These are phyloP conservation scores for Paraurostyla sp. DNA, from an alignment of 73 alveolate genomes.

Conservation along the genomic window DNA sequence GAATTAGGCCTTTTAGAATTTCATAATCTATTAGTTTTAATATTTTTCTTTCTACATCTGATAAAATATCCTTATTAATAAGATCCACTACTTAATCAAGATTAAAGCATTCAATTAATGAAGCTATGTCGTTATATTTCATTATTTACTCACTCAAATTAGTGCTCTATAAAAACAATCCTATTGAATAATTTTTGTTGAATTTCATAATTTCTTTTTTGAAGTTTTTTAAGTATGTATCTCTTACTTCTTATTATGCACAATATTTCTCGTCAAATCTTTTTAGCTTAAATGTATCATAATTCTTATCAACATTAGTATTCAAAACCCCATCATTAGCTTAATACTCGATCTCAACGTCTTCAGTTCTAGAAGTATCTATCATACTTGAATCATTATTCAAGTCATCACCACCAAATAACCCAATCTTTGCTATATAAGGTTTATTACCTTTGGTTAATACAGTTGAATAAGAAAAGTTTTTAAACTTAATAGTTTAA, in stretches of 20 bases:
- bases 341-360: not conserved
- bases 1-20: not conserved
- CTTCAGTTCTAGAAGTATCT: slow-evolving; percentile 38
- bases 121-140: not conserved
- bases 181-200: not conserved
- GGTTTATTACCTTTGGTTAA: slow-evolving; percentile 30
- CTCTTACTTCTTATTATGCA: not conserved
- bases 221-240: not conserved
- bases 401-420: not conserved
- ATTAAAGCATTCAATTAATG: slow-evolving; percentile 1
- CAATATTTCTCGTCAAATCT: slow-evolving; percentile 20
- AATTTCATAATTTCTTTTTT: slow-evolving; percentile 16
- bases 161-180: not conserved
- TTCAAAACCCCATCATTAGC: not conserved
- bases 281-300: slow-evolving; percentile 14
- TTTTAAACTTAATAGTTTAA: not conserved
- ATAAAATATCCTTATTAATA: not conserved
- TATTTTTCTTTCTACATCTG: not conserved
- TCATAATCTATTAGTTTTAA: not conserved
- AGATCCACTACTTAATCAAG: not conserved
- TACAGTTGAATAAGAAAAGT: not conserved
- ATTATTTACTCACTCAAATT: not conserved
- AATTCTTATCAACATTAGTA: not conserved
- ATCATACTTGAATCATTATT: slow-evolving; percentile 15
- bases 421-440: not conserved